Percentiles rank a stretch among this genome's conserved stretches.
Conservation (phyloP, 139 green algal genomes). For the Asterochloris erici region DNA sequence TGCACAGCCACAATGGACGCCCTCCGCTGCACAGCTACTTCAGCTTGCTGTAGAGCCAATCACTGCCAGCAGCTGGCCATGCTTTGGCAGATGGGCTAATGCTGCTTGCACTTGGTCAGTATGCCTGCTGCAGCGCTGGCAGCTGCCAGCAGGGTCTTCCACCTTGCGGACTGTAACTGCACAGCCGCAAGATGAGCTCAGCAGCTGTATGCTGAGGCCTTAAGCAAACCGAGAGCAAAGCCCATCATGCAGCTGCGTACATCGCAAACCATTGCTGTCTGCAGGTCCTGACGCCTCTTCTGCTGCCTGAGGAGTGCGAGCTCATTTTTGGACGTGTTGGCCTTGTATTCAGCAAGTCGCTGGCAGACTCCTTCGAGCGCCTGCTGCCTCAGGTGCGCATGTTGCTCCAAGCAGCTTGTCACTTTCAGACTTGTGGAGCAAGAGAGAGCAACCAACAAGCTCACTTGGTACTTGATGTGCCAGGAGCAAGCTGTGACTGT, state of each 20-base stretch:
- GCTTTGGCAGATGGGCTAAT: no score
- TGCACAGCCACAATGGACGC: no score
- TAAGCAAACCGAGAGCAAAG: neutral
- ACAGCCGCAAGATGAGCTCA: neutral
- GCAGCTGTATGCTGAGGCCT: neutral
- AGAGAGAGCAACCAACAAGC: neutral
- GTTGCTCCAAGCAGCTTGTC: neutral
- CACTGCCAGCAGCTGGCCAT: no score
- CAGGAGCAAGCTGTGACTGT: neutral
- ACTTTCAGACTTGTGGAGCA: neutral
- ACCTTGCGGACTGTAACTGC: neutral
- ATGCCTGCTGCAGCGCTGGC: no score
- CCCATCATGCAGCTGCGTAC: neutral
- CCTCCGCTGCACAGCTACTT: no score
- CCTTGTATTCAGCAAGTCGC: constrained; percentile 49
- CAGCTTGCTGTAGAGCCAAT: no score
- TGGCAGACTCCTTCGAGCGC: constrained; percentile 52
- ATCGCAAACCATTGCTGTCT: neutral
- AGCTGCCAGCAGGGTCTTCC: neutral
- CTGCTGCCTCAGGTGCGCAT: constrained; percentile 29
- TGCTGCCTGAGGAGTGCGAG: constrained; percentile 65
- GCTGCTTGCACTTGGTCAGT: no score
- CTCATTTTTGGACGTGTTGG: constrained; percentile 77
- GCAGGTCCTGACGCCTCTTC: constrained; percentile 70
- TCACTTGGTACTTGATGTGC: neutral